A percentile compares a stretch with the other conserved stretches of the same genome.
These are phyloP conservation scores for Penicillium sp. DNA, from an alignment of 2,329 filamentous ascomycete species.

Conservation along the genomic window DNA sequence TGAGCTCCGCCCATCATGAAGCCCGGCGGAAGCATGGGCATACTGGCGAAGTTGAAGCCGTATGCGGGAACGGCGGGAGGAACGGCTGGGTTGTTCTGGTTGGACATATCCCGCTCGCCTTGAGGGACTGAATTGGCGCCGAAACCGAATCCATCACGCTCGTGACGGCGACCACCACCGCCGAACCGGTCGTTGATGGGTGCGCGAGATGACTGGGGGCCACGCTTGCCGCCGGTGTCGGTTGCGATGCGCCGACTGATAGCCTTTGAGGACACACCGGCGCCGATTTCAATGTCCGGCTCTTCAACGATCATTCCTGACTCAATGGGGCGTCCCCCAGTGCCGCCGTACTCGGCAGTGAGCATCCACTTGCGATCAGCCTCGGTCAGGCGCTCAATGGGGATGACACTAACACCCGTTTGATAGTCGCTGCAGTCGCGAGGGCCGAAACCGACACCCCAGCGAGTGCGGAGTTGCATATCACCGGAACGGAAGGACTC, in stretches of 20 bases:
- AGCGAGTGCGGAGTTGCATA: constrained; percentile 77
- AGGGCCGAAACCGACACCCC: constrained; percentile 96
- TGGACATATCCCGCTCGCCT: constrained; percentile 35
- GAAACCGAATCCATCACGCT: constrained; percentile 31
- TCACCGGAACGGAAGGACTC: constrained; percentile 69
- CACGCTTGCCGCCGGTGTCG: constrained; percentile 47
- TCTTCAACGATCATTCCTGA: constrained; percentile 87
- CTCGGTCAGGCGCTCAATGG: constrained; percentile 86
- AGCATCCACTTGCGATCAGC: constrained; percentile 97
- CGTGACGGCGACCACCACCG: constrained; percentile 27
- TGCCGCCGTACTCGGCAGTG: constrained; percentile 87
- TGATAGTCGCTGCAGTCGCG: constrained; percentile 95
- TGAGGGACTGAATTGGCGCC: constrained; percentile 23
- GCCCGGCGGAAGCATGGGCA: constrained; percentile 47
- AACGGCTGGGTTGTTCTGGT: constrained; percentile 45
- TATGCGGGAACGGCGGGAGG: constrained; percentile 53
- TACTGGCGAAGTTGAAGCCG: constrained; percentile 49
- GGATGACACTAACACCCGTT: constrained; percentile 87
- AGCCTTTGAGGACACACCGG: constrained; percentile 87
- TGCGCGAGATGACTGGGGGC: constrained; percentile 45
- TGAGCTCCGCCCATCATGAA: constrained; percentile 44
- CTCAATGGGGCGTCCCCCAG: constrained; percentile 74
- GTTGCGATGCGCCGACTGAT: constrained; percentile 51
- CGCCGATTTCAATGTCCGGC: constrained; percentile 96
- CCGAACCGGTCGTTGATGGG: constrained; percentile 28